Percentiles rank a stretch among this genome's conserved stretches.
phyloP scores from a whole-genome alignment of 495 filamentous ascomycete species.

The Pyrenopolyporus hunteri region DNA sequence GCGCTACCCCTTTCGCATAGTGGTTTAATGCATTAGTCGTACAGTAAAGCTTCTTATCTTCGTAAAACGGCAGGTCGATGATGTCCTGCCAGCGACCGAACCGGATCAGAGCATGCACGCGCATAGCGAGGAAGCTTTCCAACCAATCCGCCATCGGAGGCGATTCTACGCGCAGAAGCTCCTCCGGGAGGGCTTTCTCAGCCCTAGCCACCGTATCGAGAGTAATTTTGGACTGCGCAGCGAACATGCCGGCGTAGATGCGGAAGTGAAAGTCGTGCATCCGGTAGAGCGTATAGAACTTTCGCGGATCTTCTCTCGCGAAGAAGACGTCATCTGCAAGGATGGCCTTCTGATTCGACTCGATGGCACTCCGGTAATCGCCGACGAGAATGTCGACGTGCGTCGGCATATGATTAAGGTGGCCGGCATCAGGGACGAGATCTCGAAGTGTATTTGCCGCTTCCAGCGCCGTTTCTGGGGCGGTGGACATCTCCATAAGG shows the following conservation, averaged over 20 bases:
- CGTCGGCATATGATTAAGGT: conserved; percentile 75
- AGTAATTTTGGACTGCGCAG: conserved; percentile 61
- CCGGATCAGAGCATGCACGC: conserved; percentile 67
- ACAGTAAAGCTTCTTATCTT: conserved; percentile 62
- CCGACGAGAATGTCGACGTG: conserved; percentile 72
- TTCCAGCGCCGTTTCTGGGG: conserved; percentile 62
- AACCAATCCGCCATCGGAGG: conserved; percentile 78
- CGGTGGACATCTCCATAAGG: conserved; percentile 73
- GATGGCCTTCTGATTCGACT: conserved; percentile 68
- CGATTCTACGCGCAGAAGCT: conserved; percentile 63
- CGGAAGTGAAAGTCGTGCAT: conserved; percentile 71
- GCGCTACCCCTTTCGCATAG: conserved; percentile 69
- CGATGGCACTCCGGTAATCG: conserved; percentile 66
- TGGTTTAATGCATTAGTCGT: conserved; percentile 67
- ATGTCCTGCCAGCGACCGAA: conserved; percentile 71
- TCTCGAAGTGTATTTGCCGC: conserved; percentile 65
- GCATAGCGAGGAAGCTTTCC: conserved; percentile 66
- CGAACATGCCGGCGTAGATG: conserved; percentile 75
- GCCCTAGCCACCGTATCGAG: conserved; percentile 60
- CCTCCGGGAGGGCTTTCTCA: conserved; percentile 62
- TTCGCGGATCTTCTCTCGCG: conserved; percentile 53
- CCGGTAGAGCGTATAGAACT: conserved; percentile 73
- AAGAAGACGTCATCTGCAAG: conserved; percentile 66
- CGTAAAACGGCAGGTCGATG: conserved; percentile 54
- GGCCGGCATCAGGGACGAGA: conserved; percentile 69